phyloP scores from a whole-genome alignment of 257 asterid genomes.

The Solanum boliviense region DNA sequence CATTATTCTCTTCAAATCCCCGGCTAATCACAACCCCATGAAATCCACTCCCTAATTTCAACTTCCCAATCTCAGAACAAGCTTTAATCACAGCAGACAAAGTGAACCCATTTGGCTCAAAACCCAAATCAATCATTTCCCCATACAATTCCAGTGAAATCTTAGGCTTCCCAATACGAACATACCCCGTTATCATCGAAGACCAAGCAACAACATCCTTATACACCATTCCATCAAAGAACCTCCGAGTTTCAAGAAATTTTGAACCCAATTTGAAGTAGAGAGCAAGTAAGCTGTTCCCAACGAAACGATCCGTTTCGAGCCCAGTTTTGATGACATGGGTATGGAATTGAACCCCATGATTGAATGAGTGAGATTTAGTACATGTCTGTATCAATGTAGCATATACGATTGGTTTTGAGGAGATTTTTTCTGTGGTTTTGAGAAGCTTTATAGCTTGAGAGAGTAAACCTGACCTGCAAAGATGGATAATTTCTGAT shows the following conservation, averaged over 20 bases:
- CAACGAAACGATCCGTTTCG: constrained; percentile 62
- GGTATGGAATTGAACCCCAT: constrained; percentile 71
- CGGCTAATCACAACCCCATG: constrained; percentile 48
- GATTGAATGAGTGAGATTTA: constrained; percentile 20
- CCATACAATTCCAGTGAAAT: constrained; percentile 29
- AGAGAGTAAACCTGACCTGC: constrained; percentile 32
- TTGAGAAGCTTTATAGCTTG: constrained; percentile 33
- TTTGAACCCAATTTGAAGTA: constrained; percentile 42
- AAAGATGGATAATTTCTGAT: constrained; percentile 36
- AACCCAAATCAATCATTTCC: constrained; percentile 40
- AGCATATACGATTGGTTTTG: constrained; percentile 48
- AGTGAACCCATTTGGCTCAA: constrained; percentile 52
- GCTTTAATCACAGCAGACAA: constrained; percentile 70
- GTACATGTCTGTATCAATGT: constrained; percentile 43
- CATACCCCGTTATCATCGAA: constrained; percentile 71
- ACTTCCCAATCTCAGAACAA: constrained; percentile 35
- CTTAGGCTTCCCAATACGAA: constrained; percentile 34
- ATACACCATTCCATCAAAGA: constrained; percentile 39
- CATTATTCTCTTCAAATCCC: constrained; percentile 41
- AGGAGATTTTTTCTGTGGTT: not conserved
- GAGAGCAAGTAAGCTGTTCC: constrained; percentile 60
- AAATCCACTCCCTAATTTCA: constrained; percentile 37
- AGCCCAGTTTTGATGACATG: constrained; percentile 53
- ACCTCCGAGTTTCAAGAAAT: constrained; percentile 28
- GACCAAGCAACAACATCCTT: constrained; percentile 89